Percentiles rank a stretch among this genome's conserved stretches.
These are phyloP conservation scores for Lepidium campestre DNA, from an alignment of 441 rosid genomes.

Conservation along the genomic window DNA sequence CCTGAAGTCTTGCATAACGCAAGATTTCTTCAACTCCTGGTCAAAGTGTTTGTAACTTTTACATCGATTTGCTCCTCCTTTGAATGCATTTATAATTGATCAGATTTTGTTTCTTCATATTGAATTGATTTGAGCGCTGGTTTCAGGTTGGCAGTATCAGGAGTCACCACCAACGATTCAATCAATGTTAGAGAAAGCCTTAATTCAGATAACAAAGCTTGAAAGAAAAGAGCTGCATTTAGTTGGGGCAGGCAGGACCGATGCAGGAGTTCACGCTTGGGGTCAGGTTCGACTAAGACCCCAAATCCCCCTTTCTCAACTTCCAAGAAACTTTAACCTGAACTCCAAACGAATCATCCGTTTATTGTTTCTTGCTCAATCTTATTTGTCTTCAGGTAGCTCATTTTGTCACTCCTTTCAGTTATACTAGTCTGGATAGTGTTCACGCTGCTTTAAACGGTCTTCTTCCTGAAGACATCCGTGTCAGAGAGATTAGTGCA, in stretches of 20 bases:
- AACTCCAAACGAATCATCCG: neutral
- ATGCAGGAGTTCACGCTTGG: slow-evolving; percentile 93
- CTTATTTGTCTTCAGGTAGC: slow-evolving; percentile 59
- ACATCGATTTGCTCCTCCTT: neutral
- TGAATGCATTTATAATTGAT: neutral
- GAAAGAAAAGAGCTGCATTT: slow-evolving; percentile 56
- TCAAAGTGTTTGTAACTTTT: neutral
- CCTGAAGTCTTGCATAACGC: neutral
- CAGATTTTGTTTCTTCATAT: neutral
- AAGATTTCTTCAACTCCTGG: neutral
- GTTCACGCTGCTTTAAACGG: slow-evolving; percentile 83
- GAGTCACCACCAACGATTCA: slow-evolving; percentile 80
- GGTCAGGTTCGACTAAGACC: slow-evolving; percentile 62
- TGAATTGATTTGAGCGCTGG: neutral
- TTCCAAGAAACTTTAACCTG: neutral
- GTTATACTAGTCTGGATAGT: slow-evolving; percentile 57
- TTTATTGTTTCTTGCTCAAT: neutral
- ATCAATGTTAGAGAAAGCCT: slow-evolving; percentile 63
- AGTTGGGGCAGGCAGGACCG: slow-evolving; percentile 89
- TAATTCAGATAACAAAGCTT: slow-evolving; percentile 59
- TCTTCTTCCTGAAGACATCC: slow-evolving; percentile 76
- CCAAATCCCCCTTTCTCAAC: slow-evolving; percentile 10
- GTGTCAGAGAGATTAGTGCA: slow-evolving; percentile 75
- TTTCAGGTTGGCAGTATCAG: slow-evolving; percentile 92
- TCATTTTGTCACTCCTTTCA: slow-evolving; percentile 86